Percentiles rank a stretch among this genome's conserved stretches.
These are phyloP conservation scores for Euphorbia corollata DNA, from an alignment of 441 rosid species.

Conservation along the genomic window DNA sequence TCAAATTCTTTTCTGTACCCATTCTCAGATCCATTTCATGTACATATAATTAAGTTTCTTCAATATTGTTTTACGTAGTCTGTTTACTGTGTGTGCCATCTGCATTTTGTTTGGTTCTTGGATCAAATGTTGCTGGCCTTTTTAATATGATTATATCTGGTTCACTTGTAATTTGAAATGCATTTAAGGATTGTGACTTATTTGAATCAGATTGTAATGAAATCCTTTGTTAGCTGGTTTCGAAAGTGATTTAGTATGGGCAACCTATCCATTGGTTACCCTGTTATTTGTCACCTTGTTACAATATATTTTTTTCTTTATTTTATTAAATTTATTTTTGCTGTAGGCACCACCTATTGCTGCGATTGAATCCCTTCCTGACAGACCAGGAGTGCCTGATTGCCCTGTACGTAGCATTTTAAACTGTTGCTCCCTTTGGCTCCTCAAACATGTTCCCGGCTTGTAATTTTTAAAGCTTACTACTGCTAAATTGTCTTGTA, in stretches of 20 bases:
- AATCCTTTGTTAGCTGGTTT: not conserved
- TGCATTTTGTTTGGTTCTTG: not conserved
- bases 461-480: constrained; percentile 18
- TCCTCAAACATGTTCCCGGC: constrained; percentile 9
- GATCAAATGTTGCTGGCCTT: not conserved
- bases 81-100: not conserved
- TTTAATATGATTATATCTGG: not conserved
- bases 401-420: constrained; percentile 64
- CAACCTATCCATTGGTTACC: not conserved
- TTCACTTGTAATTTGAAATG: not conserved
- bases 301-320: not conserved
- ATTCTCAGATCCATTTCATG: not conserved
- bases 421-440: constrained; percentile 14
- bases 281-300: not conserved
- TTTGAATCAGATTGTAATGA: not conserved
- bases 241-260: not conserved
- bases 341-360: constrained; percentile 53
- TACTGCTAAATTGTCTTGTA: constrained; percentile 30
- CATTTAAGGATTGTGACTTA: not conserved
- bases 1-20: not conserved
- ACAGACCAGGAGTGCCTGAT: constrained; percentile 83
- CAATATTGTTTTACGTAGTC: not conserved
- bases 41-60: not conserved
- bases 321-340: constrained; percentile 6
- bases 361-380: constrained; percentile 56